Evolutionary conservation across 768 basidiomycete genomes (phyloP).

Genomic region (Rhodocollybia butyracea): DNA sequence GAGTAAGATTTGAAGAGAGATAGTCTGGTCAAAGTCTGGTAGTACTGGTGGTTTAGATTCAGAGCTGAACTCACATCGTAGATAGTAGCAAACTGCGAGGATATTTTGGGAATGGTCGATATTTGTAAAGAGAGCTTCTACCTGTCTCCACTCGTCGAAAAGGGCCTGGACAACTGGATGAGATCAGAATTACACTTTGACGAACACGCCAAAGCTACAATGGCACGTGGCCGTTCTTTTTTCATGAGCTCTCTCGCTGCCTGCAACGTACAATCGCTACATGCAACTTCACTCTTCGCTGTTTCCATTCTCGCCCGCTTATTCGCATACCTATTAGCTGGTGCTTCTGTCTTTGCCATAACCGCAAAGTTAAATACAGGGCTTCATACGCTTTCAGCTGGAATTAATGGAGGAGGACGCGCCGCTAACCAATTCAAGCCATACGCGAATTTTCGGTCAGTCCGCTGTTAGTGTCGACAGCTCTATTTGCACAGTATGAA

Average conservation of each 20-base stretch:
- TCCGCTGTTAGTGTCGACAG: constrained; percentile 49
- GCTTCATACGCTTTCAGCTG: constrained; percentile 54
- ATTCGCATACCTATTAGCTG: constrained; percentile 39
- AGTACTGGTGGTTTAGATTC: no score
- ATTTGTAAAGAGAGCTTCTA: no score
- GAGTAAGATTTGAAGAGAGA: no score
- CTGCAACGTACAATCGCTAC: constrained; percentile 57
- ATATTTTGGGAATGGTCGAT: no score
- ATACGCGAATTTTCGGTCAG: constrained; percentile 74
- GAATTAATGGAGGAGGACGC: constrained; percentile 52
- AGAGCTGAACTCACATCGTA: no score
- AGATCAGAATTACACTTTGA: no score
- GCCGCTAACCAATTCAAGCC: constrained; percentile 36
- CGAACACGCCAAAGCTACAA: no score
- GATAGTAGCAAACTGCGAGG: no score
- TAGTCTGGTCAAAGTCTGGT: no score
- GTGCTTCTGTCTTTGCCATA: constrained; percentile 50
- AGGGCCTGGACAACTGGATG: no score
- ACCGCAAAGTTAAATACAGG: constrained; percentile 44
- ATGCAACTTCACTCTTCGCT: constrained; percentile 74
- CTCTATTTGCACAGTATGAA: constrained; percentile 47
- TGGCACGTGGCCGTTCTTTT: no score
- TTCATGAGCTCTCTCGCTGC: constrained; percentile 24
- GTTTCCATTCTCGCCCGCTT: constrained; percentile 6
- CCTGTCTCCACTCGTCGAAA: no score